Conservation (phyloP, 2,329 filamentous ascomycete species). For the Colletotrichum musicola region DNA sequence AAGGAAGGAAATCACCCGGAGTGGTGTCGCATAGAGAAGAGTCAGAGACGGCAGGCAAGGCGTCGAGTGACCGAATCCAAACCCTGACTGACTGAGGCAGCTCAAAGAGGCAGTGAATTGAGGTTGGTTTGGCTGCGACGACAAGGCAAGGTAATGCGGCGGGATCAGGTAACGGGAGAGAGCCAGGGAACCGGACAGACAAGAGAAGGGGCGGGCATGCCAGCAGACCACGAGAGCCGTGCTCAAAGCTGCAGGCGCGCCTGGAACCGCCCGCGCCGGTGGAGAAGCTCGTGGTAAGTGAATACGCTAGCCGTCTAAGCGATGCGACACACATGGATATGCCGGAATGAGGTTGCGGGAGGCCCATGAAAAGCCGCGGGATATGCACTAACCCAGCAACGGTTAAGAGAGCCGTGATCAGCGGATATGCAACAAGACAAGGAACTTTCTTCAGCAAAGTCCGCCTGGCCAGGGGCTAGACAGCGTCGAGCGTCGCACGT, state of each 20-base stretch:
- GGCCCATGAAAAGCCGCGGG: constrained; percentile 23
- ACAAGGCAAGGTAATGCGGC: neutral
- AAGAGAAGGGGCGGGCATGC: constrained; percentile 31
- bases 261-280: constrained; percentile 2
- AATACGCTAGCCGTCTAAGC: constrained; percentile 2
- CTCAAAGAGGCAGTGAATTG: constrained; percentile 6
- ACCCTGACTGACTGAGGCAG: constrained; percentile 7
- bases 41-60: constrained; percentile 8
- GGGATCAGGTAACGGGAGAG: constrained; percentile 11
- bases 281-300: neutral
- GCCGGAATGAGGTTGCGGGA: constrained; percentile 22
- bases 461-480: constrained; percentile 27
- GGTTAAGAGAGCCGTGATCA: constrained; percentile 14
- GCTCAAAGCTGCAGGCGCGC: constrained; percentile 13
- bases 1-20: neutral
- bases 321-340: constrained; percentile 20
- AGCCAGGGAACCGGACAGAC: constrained; percentile 11
- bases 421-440: constrained; percentile 35
- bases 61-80: constrained; percentile 22
- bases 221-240: neutral
- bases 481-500: constrained; percentile 2
- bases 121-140: neutral
- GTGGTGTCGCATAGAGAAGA: constrained; percentile 19
- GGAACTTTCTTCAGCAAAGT: constrained; percentile 31
- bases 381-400: constrained; percentile 20